Conservation (phyloP, 1,139 yeast species). For the Sugiyamaella castrensis region DNA sequence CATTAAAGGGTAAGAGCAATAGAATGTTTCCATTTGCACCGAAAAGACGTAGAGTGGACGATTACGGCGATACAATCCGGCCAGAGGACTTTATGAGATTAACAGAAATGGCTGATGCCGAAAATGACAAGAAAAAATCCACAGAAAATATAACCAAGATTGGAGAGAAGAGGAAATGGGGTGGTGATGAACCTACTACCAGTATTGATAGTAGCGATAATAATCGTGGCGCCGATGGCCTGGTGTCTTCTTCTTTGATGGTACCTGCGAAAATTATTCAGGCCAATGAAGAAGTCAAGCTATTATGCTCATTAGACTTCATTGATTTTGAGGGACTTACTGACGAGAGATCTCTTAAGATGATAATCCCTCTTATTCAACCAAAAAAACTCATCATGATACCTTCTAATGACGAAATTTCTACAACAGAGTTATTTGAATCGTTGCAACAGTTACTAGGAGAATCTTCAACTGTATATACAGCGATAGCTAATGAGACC, state of each 20-base stretch:
- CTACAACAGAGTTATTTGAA: conserved; percentile 14
- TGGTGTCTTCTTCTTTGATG: conserved; percentile 42
- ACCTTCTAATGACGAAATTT: conserved; percentile 19
- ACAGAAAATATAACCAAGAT: conserved; percentile 33
- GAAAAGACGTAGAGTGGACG: conserved; percentile 64
- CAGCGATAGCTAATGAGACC: conserved; percentile 42
- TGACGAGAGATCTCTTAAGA: conserved; percentile 75
- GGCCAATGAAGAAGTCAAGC: conserved; percentile 41
- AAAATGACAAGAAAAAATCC: conserved; percentile 15
- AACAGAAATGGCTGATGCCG: conserved; percentile 21
- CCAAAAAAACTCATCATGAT: conserved; percentile 68
- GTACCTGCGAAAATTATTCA: conserved; percentile 53
- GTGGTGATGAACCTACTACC: too few relatives aligned
- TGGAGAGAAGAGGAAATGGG: conserved; percentile 42
- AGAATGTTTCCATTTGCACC: conserved; percentile 75
- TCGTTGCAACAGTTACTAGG: conserved; percentile 15
- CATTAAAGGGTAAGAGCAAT: conserved; percentile 52
- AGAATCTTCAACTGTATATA: conserved; percentile 29
- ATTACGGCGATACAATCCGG: conserved; percentile 75
- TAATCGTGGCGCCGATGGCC: conserved; percentile 26
- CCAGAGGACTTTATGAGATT: conserved; percentile 54
- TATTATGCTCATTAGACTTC: conserved; percentile 71
- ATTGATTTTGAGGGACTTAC: conserved; percentile 84
- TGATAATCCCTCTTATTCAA: conserved; percentile 74
- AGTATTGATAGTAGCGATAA: neutral